Conservation (phyloP, 2,329 filamentous ascomycete species). For the Cytospora mali region DNA sequence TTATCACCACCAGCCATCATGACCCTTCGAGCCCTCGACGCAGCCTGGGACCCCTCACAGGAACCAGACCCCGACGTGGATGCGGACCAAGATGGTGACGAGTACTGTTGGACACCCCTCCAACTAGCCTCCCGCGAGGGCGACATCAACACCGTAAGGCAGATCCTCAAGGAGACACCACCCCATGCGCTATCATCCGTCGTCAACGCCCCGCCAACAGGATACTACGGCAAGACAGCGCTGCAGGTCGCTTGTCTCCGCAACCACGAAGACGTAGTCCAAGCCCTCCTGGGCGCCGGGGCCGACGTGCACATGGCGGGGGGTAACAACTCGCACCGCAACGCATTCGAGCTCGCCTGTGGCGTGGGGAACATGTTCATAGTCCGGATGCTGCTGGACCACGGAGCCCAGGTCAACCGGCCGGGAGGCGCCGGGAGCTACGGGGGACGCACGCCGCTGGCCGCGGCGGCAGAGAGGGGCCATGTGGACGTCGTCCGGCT, state of each 20-base stretch:
- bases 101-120: constrained; percentile 38
- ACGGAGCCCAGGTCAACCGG: constrained; percentile 37
- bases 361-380: constrained; percentile 33
- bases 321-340: constrained; percentile 42
- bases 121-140: constrained; percentile 40
- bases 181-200: background rate
- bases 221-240: constrained; percentile 42
- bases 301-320: constrained; percentile 39
- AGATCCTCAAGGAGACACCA: constrained; percentile 31
- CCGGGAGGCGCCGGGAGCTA: constrained; percentile 35
- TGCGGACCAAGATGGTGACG: constrained; percentile 9
- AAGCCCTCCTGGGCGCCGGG: constrained; percentile 36
- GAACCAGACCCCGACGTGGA: constrained; percentile 2
- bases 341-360: constrained; percentile 44
- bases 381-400: constrained; percentile 34
- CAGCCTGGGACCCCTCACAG: constrained; percentile 16
- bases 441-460: constrained; percentile 43
- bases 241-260: constrained; percentile 40
- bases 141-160: constrained; percentile 33
- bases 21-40: constrained; percentile 5
- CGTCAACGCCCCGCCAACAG: constrained; percentile 38
- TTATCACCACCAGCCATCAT: background rate
- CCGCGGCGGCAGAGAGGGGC: constrained; percentile 38
- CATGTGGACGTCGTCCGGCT: constrained; percentile 33
- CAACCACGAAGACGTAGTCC: constrained; percentile 34